Evolutionary conservation across 495 filamentous ascomycete species (phyloP), one percentile per base, ranked within the genome.

Genomic region (Neurospora sp.): DNA sequence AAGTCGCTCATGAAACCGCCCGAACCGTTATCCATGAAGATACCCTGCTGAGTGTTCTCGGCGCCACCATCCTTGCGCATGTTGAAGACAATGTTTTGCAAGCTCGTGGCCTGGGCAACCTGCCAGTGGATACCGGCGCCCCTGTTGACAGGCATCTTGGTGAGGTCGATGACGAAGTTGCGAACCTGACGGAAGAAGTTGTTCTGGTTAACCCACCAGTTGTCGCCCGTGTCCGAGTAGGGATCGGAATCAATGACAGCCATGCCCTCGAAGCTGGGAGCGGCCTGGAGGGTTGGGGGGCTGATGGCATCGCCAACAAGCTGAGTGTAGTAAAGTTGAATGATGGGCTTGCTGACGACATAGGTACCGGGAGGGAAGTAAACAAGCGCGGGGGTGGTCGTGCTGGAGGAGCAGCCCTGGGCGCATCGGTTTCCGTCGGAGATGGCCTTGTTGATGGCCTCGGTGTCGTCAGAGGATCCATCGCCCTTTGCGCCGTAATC

Each of bases 131-230:
- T 96, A 82, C 93, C 93, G 45, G 93, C 87, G 72, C 91, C 93
- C 35, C 80, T 77, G 48, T 81, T 84, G 69, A 84, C 76, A 16
- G 92, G 91, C 87, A 92, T 89, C 14, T 83, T 87, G 39, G 88
- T 94, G 61, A 94, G 81, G 79, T 99, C 96, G 80, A 99, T 91
- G 77, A 94, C 87, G 76, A 99, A 92, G 84, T 99, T 98, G 81
- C 96, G 93, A 75, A 99, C 85, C 76, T 96, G 92, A 65, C 96
- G 94, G 88, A 94, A 98, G 87, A 99, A 99, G 85, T 99, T 98
- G 89, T 98, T 99, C 83, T 97, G 91, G 81, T 97, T 97, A 75
- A 91, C 93, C 83, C 91, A 97, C 83, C 83, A 89, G 79, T 89
- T 88, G 31, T 72, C 77, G 68, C 86, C 85, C 7, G 84, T 81